Percentiles rank a stretch among this genome's conserved stretches.
These are phyloP conservation scores for Rhinocladiella similis DNA, from an alignment of 2,329 filamentous ascomycete genomes.

Conservation along the genomic window DNA sequence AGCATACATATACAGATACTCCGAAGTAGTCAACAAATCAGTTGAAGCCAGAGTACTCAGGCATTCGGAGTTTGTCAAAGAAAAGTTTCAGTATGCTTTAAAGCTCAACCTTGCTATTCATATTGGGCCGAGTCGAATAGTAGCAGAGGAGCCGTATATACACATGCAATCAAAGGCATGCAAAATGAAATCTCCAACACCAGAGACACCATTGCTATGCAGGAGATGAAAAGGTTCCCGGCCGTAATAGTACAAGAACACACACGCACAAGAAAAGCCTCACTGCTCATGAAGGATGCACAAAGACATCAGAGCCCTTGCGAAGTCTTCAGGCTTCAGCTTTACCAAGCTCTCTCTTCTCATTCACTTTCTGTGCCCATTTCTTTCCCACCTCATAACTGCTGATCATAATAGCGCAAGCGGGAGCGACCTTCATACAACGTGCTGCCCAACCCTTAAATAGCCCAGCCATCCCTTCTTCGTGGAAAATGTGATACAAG, in stretches of 20 bases:
- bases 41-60: too few relatives aligned
- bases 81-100: too few relatives aligned
- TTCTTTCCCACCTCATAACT: slow-evolving; percentile 96
- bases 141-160: too few relatives aligned
- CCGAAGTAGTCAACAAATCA: too few relatives aligned
- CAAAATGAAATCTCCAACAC: not conserved
- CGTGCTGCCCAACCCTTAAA: slow-evolving; percentile 91
- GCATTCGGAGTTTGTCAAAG: too few relatives aligned
- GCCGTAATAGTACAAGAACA: not conserved
- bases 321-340: not conserved
- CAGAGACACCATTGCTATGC: not conserved
- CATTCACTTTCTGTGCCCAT: slow-evolving; percentile 75
- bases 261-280: too few relatives aligned
- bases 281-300: not conserved
- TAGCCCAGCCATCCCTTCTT: slow-evolving; percentile 76
- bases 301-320: too few relatives aligned
- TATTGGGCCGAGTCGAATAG: too few relatives aligned
- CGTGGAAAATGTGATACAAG: slow-evolving; percentile 85
- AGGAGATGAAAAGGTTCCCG: not conserved
- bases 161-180: not conserved
- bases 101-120: too few relatives aligned
- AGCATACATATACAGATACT: too few relatives aligned
- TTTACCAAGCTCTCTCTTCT: slow-evolving; percentile 43
- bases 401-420: slow-evolving; percentile 98
- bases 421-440: slow-evolving; percentile 90